These are phyloP conservation scores for Leccinum fallax DNA, from an alignment of 1,284 basidiomycete genomes.

Conservation along the genomic window DNA sequence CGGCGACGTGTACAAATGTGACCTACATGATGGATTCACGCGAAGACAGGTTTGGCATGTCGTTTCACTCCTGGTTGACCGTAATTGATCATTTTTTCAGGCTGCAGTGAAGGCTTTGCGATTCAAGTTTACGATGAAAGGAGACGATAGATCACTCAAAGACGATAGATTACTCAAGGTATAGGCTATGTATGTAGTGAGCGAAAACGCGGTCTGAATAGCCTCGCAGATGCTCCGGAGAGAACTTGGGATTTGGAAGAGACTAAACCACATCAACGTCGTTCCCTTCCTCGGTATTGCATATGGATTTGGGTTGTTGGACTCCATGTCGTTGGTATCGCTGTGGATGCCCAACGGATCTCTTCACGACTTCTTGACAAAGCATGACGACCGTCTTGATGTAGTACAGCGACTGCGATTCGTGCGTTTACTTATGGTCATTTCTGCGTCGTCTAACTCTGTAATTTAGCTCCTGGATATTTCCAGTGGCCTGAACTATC, in stretches of 20 bases:
- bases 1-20: too few relatives aligned
- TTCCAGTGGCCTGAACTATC: too few relatives aligned
- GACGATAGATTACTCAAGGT: too few relatives aligned
- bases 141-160: not conserved
- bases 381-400: too few relatives aligned
- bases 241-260: not conserved
- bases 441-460: too few relatives aligned
- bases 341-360: not conserved
- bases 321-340: not conserved
- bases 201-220: not conserved
- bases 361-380: too few relatives aligned
- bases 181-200: not conserved
- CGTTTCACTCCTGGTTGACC: not conserved
- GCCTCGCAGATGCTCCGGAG: not conserved
- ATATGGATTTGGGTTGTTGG: not conserved
- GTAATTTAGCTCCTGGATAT: too few relatives aligned
- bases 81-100: not conserved
- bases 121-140: not conserved
- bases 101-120: not conserved
- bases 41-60: constrained; percentile 9
- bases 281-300: not conserved
- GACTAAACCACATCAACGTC: not conserved
- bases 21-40: too few relatives aligned
- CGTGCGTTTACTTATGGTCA: too few relatives aligned
- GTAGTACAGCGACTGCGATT: too few relatives aligned